Evolutionary conservation across 1,139 yeast species (phyloP), one percentile per base, ranked within the genome.

Genomic region (Hyphopichia fennica): DNA sequence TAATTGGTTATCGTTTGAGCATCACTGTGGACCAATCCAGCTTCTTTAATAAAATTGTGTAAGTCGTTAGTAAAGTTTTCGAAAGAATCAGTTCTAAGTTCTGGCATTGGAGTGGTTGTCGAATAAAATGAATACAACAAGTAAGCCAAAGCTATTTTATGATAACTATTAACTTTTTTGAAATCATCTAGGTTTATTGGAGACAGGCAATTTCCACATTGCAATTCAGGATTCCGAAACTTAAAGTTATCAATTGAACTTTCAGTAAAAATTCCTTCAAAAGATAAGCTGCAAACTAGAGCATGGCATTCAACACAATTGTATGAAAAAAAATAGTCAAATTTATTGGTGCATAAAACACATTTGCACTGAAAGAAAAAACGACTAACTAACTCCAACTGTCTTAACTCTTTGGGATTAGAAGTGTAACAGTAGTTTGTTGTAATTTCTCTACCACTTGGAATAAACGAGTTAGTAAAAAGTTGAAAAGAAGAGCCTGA

Each of bases 311-410:
- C 25, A 10, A 49, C 47, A 41, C 65, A 60, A 34, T 49, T 49
- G 37, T 52, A 50, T 7, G 56, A 50, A 37, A 62, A 55, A 42
- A 52, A 61, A 19, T 40, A 42, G 41, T 62, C 65, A 34, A 41
- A 34, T n/a, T 39, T 40, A 15, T 44, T 30, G n/a, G 19, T 32
- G 39, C 76, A 71, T 19, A 50, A 38, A 6, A 35, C 17, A 46
- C 77, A 71, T n/a, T 48, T 38, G 45, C 76, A 71, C 3, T 49
- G 40, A 41, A 71, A 71, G 42, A 54, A 63, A 45, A 59, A 70
- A 25, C 63, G 52, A 5, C 40, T 38, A 20, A 35, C 28, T 30
- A 69, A 45, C 10, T 50, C 50, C 4, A 35, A 23, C 29, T 49
- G 44, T 39, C 72, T 49, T 27, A 60, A 23, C 18, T 42, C 52